Conservation (phyloP, 768 basidiomycete species). For the Suillus paluster region DNA sequence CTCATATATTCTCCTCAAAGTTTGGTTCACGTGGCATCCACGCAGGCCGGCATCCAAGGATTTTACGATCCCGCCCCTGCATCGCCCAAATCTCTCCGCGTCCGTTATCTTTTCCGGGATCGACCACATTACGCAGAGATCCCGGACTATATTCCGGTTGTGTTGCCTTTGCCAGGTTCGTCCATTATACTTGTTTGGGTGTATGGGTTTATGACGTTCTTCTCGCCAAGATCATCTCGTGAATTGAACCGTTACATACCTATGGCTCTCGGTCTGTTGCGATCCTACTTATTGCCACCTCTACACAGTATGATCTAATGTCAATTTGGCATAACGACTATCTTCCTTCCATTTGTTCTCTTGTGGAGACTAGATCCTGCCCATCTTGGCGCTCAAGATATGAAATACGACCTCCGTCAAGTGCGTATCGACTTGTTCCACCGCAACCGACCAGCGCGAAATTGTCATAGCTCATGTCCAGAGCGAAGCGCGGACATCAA, state of each 20-base stretch:
- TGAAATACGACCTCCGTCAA: not conserved
- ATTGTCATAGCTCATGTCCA: not conserved
- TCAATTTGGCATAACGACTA: not conserved
- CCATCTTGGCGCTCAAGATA: not conserved
- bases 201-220: constrained; percentile 14
- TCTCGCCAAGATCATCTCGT: constrained; percentile 31
- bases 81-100: constrained; percentile 66
- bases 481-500: not conserved
- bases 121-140: constrained; percentile 78
- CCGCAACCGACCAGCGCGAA: not conserved
- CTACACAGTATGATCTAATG: not conserved
- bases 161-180: constrained; percentile 79
- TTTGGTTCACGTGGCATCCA: constrained; percentile 6
- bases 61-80: constrained; percentile 86
- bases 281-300: not conserved
- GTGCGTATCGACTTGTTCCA: not conserved
- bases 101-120: constrained; percentile 79
- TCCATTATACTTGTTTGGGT: constrained; percentile 21
- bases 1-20: not conserved
- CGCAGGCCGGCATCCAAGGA: constrained; percentile 76
- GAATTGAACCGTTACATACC: constrained; percentile 19
- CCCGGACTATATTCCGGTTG: constrained; percentile 66
- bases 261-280: not conserved
- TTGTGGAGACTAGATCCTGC: no score
- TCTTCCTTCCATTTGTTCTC: no score